Evolutionary conservation across 73 alveolate genomes (phyloP).

Genomic region (Loxodes magnus): DNA sequence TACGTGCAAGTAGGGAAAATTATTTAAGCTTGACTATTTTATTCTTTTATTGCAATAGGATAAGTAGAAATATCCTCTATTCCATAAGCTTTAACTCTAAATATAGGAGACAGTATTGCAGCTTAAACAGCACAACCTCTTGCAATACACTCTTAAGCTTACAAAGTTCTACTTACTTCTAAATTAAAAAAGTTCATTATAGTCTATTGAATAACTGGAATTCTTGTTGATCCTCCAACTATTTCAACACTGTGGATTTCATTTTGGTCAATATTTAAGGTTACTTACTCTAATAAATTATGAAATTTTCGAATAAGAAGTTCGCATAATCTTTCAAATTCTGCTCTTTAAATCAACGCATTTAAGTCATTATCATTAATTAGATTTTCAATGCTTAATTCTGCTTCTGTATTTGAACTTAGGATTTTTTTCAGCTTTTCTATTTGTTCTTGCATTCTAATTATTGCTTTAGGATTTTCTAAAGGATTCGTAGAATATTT

Average conservation of each 20-base stretch:
- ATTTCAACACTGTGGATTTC: slow-evolving; percentile 66
- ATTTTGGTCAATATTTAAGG: slow-evolving; percentile 37
- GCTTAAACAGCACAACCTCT: slow-evolving; percentile 98
- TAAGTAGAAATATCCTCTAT: background rate
- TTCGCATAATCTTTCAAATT: slow-evolving; percentile 49
- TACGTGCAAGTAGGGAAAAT: too few species aligned
- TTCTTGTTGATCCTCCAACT: slow-evolving; percentile 81
- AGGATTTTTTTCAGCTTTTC: slow-evolving; percentile 71
- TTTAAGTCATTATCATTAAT: slow-evolving; percentile 69
- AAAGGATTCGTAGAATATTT: slow-evolving; percentile 63
- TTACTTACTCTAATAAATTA: slow-evolving; percentile 33
- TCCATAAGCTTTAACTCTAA: slow-evolving; percentile 67
- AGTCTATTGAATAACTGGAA: slow-evolving; percentile 53
- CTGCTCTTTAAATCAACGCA: slow-evolving; percentile 56
- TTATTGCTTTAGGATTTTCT: slow-evolving; percentile 54
- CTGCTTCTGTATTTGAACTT: slow-evolving; percentile 57
- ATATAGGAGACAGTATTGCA: slow-evolving; percentile 94
- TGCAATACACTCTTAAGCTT: slow-evolving; percentile 91
- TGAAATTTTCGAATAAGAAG: slow-evolving; percentile 38
- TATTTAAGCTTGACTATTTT: too few species aligned
- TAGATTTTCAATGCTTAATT: slow-evolving; percentile 52
- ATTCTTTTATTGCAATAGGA: background rate
- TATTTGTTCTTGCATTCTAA: slow-evolving; percentile 60
- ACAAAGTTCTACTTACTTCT: slow-evolving; percentile 83
- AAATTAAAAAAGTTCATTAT: slow-evolving; percentile 48